Evolutionary conservation across 371 early-diverging fungal species (phyloP), one percentile per base, ranked within the genome.

Genomic region (Mucor sp.): DNA sequence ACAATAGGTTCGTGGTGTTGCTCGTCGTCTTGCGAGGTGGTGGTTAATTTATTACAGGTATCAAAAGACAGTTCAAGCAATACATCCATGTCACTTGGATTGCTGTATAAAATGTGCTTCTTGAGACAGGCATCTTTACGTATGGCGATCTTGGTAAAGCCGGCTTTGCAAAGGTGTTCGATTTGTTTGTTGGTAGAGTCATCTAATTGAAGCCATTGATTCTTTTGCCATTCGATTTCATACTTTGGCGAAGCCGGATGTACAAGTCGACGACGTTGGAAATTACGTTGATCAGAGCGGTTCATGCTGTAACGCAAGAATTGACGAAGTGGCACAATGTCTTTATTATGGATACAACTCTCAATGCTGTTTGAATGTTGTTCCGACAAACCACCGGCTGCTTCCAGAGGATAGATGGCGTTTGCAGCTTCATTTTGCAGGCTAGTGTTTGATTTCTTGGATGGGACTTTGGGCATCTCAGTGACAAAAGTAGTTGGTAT

Each of bases 221-320:
- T 64, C 23, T 68, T 59, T 62, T 72, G 62, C 68, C 68, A 65
- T 56, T 72, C 66, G 17, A 72, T 60, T 53, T 72, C 72, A 47
- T 72, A 72, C 6, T 58, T 44, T 6, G 65, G 59, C 9, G 41
- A 23, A 17, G 60, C 48, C 9, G 67, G 72, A n/a, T 56, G 44
- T 21, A 58, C 27, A n/a, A 65, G 12, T 28, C 65, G 61, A 6
- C 63, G 61, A 12, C 44, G 50, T 19, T 65, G 53, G 53, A 62
- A 72, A 9, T 33, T 62, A 12, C 50, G 65, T 44, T n/a, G 33
- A 37, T 71, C 68, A 15, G 62, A 53, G 3, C 41, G 21, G n/a
- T 60, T 57, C 37, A 68, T 61, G 19, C 67, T 71, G 56, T 71
- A 71, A 21, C 71, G 63, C 48, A 61, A 44, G 32, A 71, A 61